Percentiles rank a stretch among this genome's conserved stretches.
Conservation (phyloP, 805 yeast genomes). For the Brettanomyces anomalus region DNA sequence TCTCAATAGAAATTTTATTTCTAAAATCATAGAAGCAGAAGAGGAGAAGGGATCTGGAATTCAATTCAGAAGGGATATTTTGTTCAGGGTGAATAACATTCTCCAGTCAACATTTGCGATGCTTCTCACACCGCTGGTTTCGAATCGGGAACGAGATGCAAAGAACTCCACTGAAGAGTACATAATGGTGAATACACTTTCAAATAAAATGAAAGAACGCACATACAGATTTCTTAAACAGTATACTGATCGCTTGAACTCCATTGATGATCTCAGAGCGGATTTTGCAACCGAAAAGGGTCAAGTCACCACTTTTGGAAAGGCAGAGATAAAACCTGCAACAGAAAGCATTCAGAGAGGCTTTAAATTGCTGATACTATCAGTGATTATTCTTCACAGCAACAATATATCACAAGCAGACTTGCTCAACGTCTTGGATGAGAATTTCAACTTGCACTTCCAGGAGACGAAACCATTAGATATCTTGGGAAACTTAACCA, state of each 20-base stretch:
- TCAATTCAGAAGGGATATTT: slow-evolving; percentile 19
- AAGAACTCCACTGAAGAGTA: slow-evolving; percentile 13
- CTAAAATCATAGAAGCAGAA: slow-evolving; percentile 22
- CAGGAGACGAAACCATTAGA: slow-evolving; percentile 14
- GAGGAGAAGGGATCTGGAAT: slow-evolving; percentile 20
- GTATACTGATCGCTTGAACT: slow-evolving; percentile 6
- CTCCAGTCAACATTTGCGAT: slow-evolving; percentile 16
- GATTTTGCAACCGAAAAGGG: slow-evolving; percentile 1
- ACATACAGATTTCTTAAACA: slow-evolving; percentile 11
- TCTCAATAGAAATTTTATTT: slow-evolving; percentile 17
- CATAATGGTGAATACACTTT: slow-evolving; percentile 16
- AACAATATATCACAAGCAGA: slow-evolving; percentile 22
- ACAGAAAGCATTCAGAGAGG: slow-evolving; percentile 19
- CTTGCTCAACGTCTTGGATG: slow-evolving; percentile 14
- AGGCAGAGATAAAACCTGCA: slow-evolving; percentile 19
- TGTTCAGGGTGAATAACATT: slow-evolving; percentile 9
- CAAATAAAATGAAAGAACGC: slow-evolving; percentile 14
- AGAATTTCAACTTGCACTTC: slow-evolving; percentile 16
- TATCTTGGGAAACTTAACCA: slow-evolving; percentile 13
- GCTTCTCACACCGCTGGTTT: slow-evolving; percentile 19
- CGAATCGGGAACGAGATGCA: slow-evolving; percentile 4
- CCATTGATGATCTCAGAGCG: slow-evolving; percentile 7
- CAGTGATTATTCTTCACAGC: slow-evolving; percentile 18
- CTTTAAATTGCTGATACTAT: slow-evolving; percentile 17
- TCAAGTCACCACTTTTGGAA: slow-evolving; percentile 7